Base-by-base conservation (phyloP, 106 monocot genomes). In the Alisma plantagoaquatica region DNA sequence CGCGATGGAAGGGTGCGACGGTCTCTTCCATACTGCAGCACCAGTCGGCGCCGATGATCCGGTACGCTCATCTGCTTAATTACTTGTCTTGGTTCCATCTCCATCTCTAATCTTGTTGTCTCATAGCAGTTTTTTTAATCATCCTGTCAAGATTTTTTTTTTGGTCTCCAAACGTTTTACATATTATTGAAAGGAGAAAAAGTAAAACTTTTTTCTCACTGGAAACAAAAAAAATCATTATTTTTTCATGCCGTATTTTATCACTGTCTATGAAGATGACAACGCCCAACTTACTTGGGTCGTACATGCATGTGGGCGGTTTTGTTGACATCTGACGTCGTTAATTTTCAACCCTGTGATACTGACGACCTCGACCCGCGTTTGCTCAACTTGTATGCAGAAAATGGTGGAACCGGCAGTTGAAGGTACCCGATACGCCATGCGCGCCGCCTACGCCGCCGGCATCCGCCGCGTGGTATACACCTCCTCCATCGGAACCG, bases 21-120 rank as follows among this genome's bases (percentile, higher is more conserved):
- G 80, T 5, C 70, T 80, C 33, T 80, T 80, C 66, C 80, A 80
- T 53, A 67, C 66, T 2, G 80, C 80, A 1, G 70, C 65, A 10
- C 80, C 80, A 1, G 61, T 80, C 35, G n/a, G n/a, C n/a, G 62
- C 70, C 7, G 71, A 80, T 43, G 75, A 80, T 31, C 72, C 68
- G 12, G 78, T 73, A 18, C 45, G 35, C 48, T 7, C 2, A 22
- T 38, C 35, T 38, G 35, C 9, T 38, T 38, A 14, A 38, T 38
- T 7, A 38, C 35, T 38, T 38, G n/a, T 38, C 6, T 38, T 7
- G 35, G 35, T 38, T 7, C 35, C 35, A 14, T 7, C 14, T 7
- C 14, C 35, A 7, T 7, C 35, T 6, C 14, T 6, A 38, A 38
- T 38, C 14, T 38, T 6, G 35, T 38, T 6, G 35, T 7, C 35